Evolutionary conservation across 768 basidiomycete species (phyloP).

Genomic region (Harrya chromipes): DNA sequence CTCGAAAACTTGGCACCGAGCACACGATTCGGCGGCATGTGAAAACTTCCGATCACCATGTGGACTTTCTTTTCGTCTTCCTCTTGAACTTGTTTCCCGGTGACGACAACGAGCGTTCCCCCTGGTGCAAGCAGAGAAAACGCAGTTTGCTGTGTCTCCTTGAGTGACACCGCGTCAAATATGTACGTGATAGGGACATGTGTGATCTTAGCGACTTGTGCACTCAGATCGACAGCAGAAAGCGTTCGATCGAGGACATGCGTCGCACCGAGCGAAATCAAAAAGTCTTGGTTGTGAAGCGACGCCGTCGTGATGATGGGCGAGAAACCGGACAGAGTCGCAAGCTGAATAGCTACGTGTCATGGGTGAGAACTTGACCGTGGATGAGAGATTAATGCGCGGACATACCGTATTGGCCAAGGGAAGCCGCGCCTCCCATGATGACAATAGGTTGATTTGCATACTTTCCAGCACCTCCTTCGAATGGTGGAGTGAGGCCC

Average conservation of each 20-base stretch:
- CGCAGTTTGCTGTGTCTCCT: constrained; percentile 32
- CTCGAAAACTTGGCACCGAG: constrained; percentile 10
- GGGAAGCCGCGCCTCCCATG: constrained; percentile 36
- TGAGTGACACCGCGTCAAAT: constrained; percentile 32
- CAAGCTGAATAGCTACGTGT: constrained; percentile 31
- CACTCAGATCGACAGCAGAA: constrained; percentile 3
- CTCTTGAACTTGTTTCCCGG: not conserved
- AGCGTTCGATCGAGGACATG: constrained; percentile 34
- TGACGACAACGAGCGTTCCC: constrained; percentile 25
- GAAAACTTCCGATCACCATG: constrained; percentile 4
- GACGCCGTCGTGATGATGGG: constrained; percentile 40
- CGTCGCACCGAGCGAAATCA: constrained; percentile 37
- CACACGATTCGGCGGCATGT: constrained; percentile 1
- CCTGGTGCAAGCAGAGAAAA: constrained; percentile 29
- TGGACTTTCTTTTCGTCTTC: not conserved
- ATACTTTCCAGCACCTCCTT: constrained; percentile 30
- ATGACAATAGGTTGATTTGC: constrained; percentile 32
- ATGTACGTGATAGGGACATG: constrained; percentile 4
- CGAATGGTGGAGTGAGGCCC: constrained; percentile 28
- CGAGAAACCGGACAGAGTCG: constrained; percentile 32
- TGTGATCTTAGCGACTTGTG: constrained; percentile 6
- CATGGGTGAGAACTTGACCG: too few species aligned
- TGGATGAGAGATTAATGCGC: too few species aligned
- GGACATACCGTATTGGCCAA: constrained; percentile 36
- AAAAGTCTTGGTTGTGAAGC: constrained; percentile 25